A percentile compares a stretch with the other conserved stretches of the same genome.
Evolutionary conservation across 305 asterid species (phyloP).

Genomic region (Nicotiana rustica): DNA sequence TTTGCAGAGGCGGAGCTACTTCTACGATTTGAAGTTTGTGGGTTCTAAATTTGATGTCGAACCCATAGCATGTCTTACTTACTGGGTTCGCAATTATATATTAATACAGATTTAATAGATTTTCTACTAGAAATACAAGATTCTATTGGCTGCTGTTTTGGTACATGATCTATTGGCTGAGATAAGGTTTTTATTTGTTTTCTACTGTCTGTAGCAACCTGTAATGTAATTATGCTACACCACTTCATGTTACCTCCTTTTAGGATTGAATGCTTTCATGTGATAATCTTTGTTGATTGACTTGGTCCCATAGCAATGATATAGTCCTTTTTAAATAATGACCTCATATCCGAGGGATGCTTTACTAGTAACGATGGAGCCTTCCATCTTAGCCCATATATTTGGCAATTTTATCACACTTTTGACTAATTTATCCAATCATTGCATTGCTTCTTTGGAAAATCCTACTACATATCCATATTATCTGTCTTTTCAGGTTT

Average conservation of each 20-base stretch:
- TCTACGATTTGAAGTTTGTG: too few species aligned
- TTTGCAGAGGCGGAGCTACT: not conserved
- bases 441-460: not conserved
- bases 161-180: not conserved
- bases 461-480: not conserved
- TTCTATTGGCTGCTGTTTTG: not conserved
- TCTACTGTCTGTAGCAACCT: not conserved
- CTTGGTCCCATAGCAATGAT: conserved; percentile 27
- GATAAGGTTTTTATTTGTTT: not conserved
- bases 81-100: too few species aligned
- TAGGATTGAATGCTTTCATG: not conserved
- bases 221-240: not conserved
- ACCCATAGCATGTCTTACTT: too few species aligned
- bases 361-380: not conserved
- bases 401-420: not conserved
- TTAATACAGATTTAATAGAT: too few species aligned
- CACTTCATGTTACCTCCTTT: not conserved
- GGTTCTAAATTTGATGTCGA: too few species aligned
- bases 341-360: conserved; percentile 6
- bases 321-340: not conserved
- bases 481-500: too few species aligned
- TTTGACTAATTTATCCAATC: not conserved
- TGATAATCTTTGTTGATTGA: not conserved
- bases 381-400: conserved; percentile 6
- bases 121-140: too few species aligned